Conservation (phyloP, 805 yeast species). For the Metschnikowia peoriensis region DNA sequence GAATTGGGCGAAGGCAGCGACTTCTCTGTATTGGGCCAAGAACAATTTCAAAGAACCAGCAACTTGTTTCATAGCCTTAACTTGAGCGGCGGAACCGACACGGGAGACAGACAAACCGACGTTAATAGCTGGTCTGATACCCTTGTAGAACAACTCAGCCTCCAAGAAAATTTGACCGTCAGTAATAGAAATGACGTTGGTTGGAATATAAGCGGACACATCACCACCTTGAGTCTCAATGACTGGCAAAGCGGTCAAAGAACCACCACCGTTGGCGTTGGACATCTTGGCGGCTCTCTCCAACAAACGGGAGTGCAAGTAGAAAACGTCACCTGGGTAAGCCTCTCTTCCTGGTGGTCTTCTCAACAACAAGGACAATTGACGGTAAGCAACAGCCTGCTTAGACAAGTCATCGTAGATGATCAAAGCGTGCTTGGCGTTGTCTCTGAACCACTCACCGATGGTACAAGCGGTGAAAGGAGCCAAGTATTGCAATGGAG, state of each 20-base stretch:
- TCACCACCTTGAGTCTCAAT: conserved; percentile 99
- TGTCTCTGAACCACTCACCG: conserved; percentile 99
- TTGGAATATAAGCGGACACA: conserved; percentile 96
- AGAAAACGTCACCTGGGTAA: conserved; percentile 96
- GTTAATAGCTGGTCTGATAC: conserved; percentile 99
- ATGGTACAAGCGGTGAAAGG: conserved; percentile 99
- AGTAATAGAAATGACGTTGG: conserved; percentile 93
- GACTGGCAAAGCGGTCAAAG: conserved; percentile 93
- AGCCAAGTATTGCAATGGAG: conserved; percentile 99
- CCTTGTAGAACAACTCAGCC: conserved; percentile 99
- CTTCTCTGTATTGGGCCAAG: conserved; percentile 99
- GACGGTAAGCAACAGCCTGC: conserved; percentile 99
- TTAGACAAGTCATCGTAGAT: conserved; percentile 97
- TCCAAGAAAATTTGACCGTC: conserved; percentile 98
- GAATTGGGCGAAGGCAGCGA: conserved; percentile 99
- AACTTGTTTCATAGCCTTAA: conserved; percentile 99
- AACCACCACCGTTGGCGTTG: conserved; percentile 86
- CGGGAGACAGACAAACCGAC: conserved; percentile 99
- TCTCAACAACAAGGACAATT: conserved; percentile 94
- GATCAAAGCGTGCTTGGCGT: conserved; percentile 96
- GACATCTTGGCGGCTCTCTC: conserved; percentile 98
- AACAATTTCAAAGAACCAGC: conserved; percentile 99
- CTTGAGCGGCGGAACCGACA: conserved; percentile 99
- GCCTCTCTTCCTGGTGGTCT: conserved; percentile 98
- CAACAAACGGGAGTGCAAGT: conserved; percentile 90